Percentiles rank a stretch among this genome's conserved stretches.
phyloP scores from a whole-genome alignment of 2,329 filamentous ascomycete genomes.

The Arthrobotrys entomopaga region DNA sequence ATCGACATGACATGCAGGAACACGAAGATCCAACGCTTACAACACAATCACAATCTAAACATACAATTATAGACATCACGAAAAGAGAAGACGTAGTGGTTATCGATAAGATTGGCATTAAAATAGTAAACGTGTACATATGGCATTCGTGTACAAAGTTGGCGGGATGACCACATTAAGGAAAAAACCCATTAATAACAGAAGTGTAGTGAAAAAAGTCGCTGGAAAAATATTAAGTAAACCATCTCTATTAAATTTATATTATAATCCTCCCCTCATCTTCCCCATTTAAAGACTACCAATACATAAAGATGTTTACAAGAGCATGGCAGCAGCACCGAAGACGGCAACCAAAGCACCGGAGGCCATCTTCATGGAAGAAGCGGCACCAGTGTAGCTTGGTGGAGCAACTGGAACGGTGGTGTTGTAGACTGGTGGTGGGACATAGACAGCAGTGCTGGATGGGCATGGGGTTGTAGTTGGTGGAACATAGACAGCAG shows the following conservation, averaged over 20 bases:
- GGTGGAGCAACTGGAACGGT: constrained; percentile 37
- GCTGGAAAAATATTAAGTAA: constrained; percentile 36
- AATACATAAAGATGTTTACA: constrained; percentile 47
- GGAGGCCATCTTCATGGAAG: constrained; percentile 55
- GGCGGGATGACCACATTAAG: constrained; percentile 39
- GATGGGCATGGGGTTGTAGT: constrained; percentile 30
- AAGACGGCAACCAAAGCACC: constrained; percentile 54
- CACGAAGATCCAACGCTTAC: not conserved
- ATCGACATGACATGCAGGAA: not conserved
- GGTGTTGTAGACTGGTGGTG: constrained; percentile 52
- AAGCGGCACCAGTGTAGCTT: constrained; percentile 49
- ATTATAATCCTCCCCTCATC: constrained; percentile 28
- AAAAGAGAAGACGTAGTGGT: constrained; percentile 18
- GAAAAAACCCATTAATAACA: constrained; percentile 39
- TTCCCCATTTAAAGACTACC: constrained; percentile 22
- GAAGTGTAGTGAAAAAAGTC: constrained; percentile 28
- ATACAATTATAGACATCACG: not conserved
- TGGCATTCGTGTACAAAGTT: constrained; percentile 47
- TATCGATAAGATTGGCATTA: constrained; percentile 55
- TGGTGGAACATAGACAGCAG: constrained; percentile 18
- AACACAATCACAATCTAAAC: not conserved
- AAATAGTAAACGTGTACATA: constrained; percentile 53
- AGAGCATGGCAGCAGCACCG: constrained; percentile 54
- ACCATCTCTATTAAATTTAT: constrained; percentile 49
- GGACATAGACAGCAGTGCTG: constrained; percentile 41